Percentiles rank a stretch among this genome's conserved stretches.
Evolutionary conservation across 306 rosid genomes (phyloP).

Genomic region (Quercus berberidifolia): DNA sequence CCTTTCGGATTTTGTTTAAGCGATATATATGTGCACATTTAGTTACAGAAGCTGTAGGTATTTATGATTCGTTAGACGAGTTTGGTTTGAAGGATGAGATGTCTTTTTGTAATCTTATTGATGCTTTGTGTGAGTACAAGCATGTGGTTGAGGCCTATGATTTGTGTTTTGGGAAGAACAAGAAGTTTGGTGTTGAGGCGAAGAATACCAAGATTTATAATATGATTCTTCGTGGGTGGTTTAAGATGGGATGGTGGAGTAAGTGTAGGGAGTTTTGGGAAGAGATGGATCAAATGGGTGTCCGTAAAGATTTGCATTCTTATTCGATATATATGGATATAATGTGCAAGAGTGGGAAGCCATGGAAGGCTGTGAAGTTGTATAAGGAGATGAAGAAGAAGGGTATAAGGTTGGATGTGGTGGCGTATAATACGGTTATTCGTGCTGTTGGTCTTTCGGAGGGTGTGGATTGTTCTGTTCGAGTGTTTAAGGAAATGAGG

Average conservation of each 20-base stretch:
- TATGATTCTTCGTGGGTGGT: conserved; percentile 82
- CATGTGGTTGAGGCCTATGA: conserved; percentile 84
- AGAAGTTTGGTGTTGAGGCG: conserved; percentile 5
- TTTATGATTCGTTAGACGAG: conserved; percentile 49
- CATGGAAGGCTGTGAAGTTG: conserved; percentile 82
- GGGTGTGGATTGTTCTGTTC: conserved; percentile 67
- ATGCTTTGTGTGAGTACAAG: conserved; percentile 76
- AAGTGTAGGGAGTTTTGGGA: conserved; percentile 87
- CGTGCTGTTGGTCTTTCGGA: conserved; percentile 68
- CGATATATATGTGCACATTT: conserved; percentile 67
- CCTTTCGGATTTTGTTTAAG: conserved; percentile 74
- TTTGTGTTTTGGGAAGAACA: conserved; percentile 43
- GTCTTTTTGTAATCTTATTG: conserved; percentile 59
- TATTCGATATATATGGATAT: conserved; percentile 89
- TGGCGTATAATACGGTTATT: conserved; percentile 70
- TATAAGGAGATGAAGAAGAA: conserved; percentile 64
- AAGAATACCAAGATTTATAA: conserved; percentile 54
- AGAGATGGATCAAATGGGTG: conserved; percentile 74
- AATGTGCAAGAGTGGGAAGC: conserved; percentile 76
- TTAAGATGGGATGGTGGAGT: conserved; percentile 79
- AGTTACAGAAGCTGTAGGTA: conserved; percentile 55
- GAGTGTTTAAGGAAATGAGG: conserved; percentile 70
- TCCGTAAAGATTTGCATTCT: conserved; percentile 65
- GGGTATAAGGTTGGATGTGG: conserved; percentile 68
- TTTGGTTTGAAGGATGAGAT: conserved; percentile 68